Percentiles rank a stretch among this genome's conserved stretches.
Conservation (phyloP, 83 land plant species). For the Larix sibirica region DNA sequence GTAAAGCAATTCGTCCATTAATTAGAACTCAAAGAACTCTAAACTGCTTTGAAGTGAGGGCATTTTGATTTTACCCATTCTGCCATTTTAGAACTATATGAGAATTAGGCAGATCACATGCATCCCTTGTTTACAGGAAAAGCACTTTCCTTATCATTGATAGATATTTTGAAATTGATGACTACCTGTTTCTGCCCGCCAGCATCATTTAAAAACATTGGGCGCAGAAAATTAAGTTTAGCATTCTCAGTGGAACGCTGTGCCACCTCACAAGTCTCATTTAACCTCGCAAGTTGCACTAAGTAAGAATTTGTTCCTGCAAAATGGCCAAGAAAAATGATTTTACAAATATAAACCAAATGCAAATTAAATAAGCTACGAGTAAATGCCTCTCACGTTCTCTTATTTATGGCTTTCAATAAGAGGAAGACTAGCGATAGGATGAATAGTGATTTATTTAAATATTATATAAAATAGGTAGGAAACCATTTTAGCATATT, state of each 20-base stretch:
- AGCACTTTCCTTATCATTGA: too few relatives aligned
- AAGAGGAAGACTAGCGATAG: neutral
- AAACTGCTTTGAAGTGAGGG: too few relatives aligned
- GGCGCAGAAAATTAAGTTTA: neutral
- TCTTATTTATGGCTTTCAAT: neutral
- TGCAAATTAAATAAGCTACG: neutral
- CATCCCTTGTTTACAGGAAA: too few relatives aligned
- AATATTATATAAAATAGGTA: neutral
- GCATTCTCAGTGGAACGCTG: slow-evolving; percentile 2
- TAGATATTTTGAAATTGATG: neutral
- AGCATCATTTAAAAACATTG: neutral
- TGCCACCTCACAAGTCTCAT: slow-evolving; percentile 13
- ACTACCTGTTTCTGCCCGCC: slow-evolving; percentile 14
- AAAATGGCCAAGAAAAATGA: neutral
- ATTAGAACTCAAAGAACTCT: too few relatives aligned
- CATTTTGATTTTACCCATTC: too few relatives aligned
- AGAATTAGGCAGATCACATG: too few relatives aligned
- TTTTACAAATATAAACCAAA: slow-evolving; percentile 5
- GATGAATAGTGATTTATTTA: neutral
- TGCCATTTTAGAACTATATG: too few relatives aligned
- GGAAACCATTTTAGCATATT: neutral
- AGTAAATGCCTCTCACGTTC: neutral
- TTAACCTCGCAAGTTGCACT: slow-evolving; percentile 13
- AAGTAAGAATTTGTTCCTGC: slow-evolving; percentile 6
- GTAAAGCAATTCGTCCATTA: too few relatives aligned